A percentile compares a stretch with the other conserved stretches of the same genome.
These are phyloP conservation scores for Aleurites moluccanus DNA, from an alignment of 441 rosid species.

Conservation along the genomic window DNA sequence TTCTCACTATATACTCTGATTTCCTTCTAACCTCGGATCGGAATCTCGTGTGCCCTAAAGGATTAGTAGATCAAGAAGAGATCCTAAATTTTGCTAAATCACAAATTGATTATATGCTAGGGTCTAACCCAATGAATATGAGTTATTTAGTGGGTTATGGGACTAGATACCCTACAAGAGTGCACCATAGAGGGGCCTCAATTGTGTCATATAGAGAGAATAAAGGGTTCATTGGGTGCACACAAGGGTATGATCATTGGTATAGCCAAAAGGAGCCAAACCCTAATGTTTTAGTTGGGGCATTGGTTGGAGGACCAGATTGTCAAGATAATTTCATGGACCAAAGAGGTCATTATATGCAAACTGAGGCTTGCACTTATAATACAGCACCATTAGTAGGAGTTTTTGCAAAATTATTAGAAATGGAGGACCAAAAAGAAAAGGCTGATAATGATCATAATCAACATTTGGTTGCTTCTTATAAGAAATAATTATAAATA, in stretches of 20 bases:
- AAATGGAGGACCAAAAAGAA: conserved; percentile 42
- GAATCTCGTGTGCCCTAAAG: conserved; percentile 49
- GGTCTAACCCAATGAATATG: conserved; percentile 82
- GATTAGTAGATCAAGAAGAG: conserved; percentile 44
- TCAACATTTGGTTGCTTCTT: conserved; percentile 55
- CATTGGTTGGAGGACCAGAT: conserved; percentile 93
- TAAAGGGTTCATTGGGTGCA: conserved; percentile 93
- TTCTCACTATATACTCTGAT: conserved; percentile 70
- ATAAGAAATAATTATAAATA: conserved; percentile 33
- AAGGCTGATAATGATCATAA: conserved; percentile 25
- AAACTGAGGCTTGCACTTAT: conserved; percentile 96
- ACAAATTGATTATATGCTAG: conserved; percentile 81
- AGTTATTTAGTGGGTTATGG: conserved; percentile 92
- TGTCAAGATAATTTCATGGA: conserved; percentile 59
- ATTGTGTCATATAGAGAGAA: conserved; percentile 68
- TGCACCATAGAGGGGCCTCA: conserved; percentile 93
- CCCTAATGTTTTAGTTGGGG: conserved; percentile 83
- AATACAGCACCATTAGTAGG: conserved; percentile 95
- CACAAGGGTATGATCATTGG: conserved; percentile 91
- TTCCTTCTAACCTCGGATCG: conserved; percentile 41
- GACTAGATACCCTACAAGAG: conserved; percentile 59
- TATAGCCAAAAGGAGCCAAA: conserved; percentile 57
- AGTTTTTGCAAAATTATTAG: conserved; percentile 64
- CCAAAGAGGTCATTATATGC: conserved; percentile 65
- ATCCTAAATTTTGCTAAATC: conserved; percentile 62